Conservation (phyloP, 345 rosid genomes). For the Kandelia obovata region DNA sequence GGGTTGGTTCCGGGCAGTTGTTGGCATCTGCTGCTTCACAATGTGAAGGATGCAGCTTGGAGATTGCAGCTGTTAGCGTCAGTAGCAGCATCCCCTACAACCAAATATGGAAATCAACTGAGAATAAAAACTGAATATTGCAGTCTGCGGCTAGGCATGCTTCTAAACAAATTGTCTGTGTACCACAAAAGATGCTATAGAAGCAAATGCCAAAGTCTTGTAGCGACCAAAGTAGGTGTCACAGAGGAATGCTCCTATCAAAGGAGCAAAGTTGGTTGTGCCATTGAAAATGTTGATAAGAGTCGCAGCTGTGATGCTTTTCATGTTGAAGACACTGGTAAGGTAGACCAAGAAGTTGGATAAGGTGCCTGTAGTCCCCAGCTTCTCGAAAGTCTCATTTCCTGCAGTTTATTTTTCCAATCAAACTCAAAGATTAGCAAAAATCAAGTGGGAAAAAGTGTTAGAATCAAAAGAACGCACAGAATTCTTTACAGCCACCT, state of each 20-base stretch:
- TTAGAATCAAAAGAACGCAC: neutral
- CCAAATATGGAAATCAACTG: neutral
- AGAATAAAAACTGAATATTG: too few relatives aligned
- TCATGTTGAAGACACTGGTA: constrained; percentile 24
- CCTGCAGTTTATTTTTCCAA: constrained; percentile 5
- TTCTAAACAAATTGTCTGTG: neutral
- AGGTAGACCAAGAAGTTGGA: constrained; percentile 22
- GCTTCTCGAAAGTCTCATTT: constrained; percentile 26
- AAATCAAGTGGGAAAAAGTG: neutral
- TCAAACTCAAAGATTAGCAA: neutral
- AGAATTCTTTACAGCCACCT: neutral
- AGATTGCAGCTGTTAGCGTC: constrained; percentile 16
- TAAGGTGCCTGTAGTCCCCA: constrained; percentile 20
- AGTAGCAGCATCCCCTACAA: constrained; percentile 23
- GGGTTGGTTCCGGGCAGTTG: constrained; percentile 12
- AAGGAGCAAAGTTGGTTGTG: constrained; percentile 15
- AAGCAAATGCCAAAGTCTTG: constrained; percentile 16
- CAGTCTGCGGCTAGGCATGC: neutral
- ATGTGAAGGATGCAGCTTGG: constrained; percentile 18
- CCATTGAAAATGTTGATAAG: constrained; percentile 20
- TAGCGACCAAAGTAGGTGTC: constrained; percentile 28
- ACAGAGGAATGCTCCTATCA: constrained; percentile 23
- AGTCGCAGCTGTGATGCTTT: constrained; percentile 16
- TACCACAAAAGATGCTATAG: constrained; percentile 22
- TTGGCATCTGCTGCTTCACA: neutral